phyloP scores from a whole-genome alignment of 148 eudicot genomes.

The Chenopodium quinoa region DNA sequence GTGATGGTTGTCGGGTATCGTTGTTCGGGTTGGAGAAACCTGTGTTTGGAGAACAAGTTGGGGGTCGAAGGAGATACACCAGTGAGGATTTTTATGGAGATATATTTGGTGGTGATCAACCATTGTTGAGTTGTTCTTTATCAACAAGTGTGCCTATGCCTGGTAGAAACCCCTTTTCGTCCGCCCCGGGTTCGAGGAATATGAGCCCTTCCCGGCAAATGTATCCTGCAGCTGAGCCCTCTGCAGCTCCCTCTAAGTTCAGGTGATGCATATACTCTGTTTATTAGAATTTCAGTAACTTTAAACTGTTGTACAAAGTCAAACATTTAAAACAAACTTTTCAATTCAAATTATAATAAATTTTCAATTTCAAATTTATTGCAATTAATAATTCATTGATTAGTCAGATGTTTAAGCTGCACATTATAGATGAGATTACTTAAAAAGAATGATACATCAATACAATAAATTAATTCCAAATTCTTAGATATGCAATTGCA shows the following conservation, averaged over 20 bases:
- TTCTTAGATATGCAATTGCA: too few relatives aligned
- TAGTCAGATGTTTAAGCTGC: too few relatives aligned
- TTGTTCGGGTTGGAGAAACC: constrained; percentile 53
- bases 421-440: too few relatives aligned
- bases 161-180: constrained; percentile 36
- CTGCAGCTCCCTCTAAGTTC: constrained; percentile 50
- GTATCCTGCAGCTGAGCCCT: constrained; percentile 40
- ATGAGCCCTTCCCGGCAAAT: constrained; percentile 54
- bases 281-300: too few relatives aligned
- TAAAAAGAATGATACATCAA: too few relatives aligned
- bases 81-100: constrained; percentile 76
- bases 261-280: constrained; percentile 41
- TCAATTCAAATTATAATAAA: too few relatives aligned
- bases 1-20: neutral
- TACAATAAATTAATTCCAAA: too few relatives aligned
- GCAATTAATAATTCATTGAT: too few relatives aligned
- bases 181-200: constrained; percentile 55
- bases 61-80: constrained; percentile 38
- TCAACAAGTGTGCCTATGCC: constrained; percentile 37
- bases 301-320: too few relatives aligned
- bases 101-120: constrained; percentile 69
- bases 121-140: constrained; percentile 46
- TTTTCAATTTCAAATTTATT: too few relatives aligned
- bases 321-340: too few relatives aligned
- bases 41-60: constrained; percentile 61